Base-by-base conservation (phyloP, 768 basidiomycete species). In the Kwoniella bestiolae region DNA sequence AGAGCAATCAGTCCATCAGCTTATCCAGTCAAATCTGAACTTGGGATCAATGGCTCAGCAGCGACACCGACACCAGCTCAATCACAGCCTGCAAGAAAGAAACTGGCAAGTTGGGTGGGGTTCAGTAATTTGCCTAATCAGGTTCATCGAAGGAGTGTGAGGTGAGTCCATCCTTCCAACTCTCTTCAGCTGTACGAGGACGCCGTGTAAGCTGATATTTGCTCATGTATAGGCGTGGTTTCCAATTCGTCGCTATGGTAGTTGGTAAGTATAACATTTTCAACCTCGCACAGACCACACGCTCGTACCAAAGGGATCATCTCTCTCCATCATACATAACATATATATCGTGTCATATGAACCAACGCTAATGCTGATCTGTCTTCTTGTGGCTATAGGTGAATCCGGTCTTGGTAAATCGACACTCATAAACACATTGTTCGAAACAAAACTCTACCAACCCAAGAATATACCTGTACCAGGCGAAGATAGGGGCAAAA, bases 361-460 rank as follows among this genome's bases (percentile, higher is more conserved):
- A n/a, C n/a, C n/a, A n/a, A n/a, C n/a, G n/a, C n/a, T n/a, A n/a
- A 12, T 62, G 35, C 47, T 57, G 56, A 57, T 50, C 31, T 64
- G 14, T 34, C 35, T 31, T 16, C 1, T 45, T n/a, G 21, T 23
- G 51, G 29, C 35, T 25, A 47, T 47, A 79, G 78, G 80, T 58
- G 95, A 99, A 84, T 97, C 95, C 59, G 96, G 96, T 58, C 86
- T 99, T 66, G 96, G 96, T 60, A 99, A 99, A 85, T 99, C 96
- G 3, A 99, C 96, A 11, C 87, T 98, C 79, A 90, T 99, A 82
- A 99, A 99, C 83, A 99, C 96, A 23, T 87, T 99, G 72, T 99
- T 99, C 88, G 92, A 96, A 82, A 97, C 96, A 41, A 87, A 88
- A 63, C 90, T 99, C 65, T 96, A 97, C 83, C 89, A 92, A 35